Base-by-base conservation (phyloP, 768 basidiomycete species). In the Suillus bovinus region DNA sequence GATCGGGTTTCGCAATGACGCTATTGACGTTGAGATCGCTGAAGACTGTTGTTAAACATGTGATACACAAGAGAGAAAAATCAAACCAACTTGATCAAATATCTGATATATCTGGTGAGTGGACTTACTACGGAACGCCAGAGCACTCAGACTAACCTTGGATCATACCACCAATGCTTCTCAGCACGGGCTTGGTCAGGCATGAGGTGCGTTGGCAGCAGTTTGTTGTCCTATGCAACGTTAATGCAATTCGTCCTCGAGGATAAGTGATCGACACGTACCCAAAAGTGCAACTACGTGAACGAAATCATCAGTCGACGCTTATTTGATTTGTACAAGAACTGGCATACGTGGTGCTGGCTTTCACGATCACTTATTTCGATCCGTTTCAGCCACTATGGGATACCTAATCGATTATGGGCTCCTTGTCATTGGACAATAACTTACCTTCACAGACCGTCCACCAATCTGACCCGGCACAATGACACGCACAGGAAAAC, bases 401-500 rank as follows among this genome's bases (percentile, higher is more conserved):
- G 44, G 38, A 3, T 61, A 46, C 0, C 33, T 24, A 31, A 38
- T 22, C 11, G 10, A 11, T 39, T 20, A 56, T 10, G 16, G 17
- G 54, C 6, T 27, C n/a, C 38, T 46, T 7, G 53, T 36, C 36
- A 29, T 41, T 22, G 56, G 31, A 54, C 24, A 36, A n/a, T 6
- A 34, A 10, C 20, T 16, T 63, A 73, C 66, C 72, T 74, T 78
- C 20, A 86, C 83, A 29, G 79, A 81, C 33, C 84, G 75, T 5
- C 85, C 87, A 29, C 87, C 87, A 50, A 89, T 87, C 60, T 86
- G 82, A 5, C 84, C 84, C 0, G 87, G 86, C 0, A 88, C 77
- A 62, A 89, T 77, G 5, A 87, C 70, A n/a, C 87, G 79, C n/a
- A 89, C 67, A 0, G 87, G 87, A 65, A 80, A 86, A 13, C 87